Conservation (phyloP, 306 rosid genomes). For the Quercus berberidifolia region DNA sequence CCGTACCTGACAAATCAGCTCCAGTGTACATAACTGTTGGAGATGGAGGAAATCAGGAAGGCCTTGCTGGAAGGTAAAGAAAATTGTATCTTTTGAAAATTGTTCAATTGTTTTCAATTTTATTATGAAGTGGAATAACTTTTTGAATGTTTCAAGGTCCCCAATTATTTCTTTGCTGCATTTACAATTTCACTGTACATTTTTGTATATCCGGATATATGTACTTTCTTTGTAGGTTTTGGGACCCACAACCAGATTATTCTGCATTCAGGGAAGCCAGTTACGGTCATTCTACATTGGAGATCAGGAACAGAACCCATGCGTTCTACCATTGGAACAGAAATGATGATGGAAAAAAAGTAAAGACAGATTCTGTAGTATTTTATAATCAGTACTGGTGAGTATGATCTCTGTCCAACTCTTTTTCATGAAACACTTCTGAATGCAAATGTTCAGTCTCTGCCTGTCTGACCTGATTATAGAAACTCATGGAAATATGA, state of each 20-base stretch:
- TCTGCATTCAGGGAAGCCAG: conserved; percentile 97
- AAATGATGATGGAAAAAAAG: conserved; percentile 87
- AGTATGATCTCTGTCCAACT: conserved; percentile 18
- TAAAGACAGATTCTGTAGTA: conserved; percentile 57
- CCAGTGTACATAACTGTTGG: conserved; percentile 95
- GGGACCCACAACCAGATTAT: conserved; percentile 88
- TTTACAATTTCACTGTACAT: background rate
- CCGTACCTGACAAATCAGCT: conserved; percentile 70
- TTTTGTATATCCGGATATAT: background rate
- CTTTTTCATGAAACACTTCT: background rate
- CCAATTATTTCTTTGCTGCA: conserved; percentile 11
- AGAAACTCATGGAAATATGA: background rate
- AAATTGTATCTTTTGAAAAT: background rate
- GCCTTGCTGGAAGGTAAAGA: conserved; percentile 83
- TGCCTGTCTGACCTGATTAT: background rate
- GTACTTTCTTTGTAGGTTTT: conserved; percentile 39
- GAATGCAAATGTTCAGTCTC: background rate
- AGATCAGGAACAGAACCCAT: conserved; percentile 74
- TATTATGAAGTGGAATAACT: background rate
- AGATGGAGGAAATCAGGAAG: conserved; percentile 99
- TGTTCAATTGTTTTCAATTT: background rate
- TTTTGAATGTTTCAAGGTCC: background rate
- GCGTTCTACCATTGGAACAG: conserved; percentile 98
- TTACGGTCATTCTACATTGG: conserved; percentile 93
- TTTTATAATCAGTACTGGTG: conserved; percentile 91